A percentile compares a stretch with the other conserved stretches of the same genome.
Conservation (phyloP, 192 early-diverging fungal genomes). For the Backusella westeae region DNA sequence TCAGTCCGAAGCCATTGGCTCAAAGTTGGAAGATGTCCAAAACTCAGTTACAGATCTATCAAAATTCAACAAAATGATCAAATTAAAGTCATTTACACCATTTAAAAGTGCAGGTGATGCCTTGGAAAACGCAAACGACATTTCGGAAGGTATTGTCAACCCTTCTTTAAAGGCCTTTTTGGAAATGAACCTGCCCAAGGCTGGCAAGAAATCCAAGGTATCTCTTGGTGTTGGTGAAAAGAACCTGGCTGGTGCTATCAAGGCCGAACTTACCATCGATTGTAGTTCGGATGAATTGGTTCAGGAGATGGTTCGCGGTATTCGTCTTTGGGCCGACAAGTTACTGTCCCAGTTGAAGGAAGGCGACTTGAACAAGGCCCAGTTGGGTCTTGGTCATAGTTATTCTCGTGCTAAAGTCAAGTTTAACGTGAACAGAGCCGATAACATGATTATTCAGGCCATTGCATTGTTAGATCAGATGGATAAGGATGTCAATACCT, state of each 20-base stretch:
- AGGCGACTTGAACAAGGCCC: conserved; percentile 89
- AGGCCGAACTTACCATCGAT: conserved; percentile 70
- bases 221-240: conserved; percentile 87
- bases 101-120: conserved; percentile 97
- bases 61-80: conserved; percentile 88
- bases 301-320: conserved; percentile 89
- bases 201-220: conserved; percentile 70
- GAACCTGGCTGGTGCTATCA: conserved; percentile 78
- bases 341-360: conserved; percentile 87
- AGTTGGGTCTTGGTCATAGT: conserved; percentile 96
- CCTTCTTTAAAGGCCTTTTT: conserved; percentile 88
- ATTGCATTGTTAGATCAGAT: conserved; percentile 95
- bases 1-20: conserved; percentile 91
- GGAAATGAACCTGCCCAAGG: conserved; percentile 88
- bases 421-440: conserved; percentile 98
- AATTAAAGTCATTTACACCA: conserved; percentile 87
- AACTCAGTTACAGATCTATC: conserved; percentile 57
- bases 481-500: conserved; percentile 99
- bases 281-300: conserved; percentile 81
- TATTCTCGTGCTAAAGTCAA: conserved; percentile 99
- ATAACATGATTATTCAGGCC: conserved; percentile 96
- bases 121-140: conserved; percentile 95
- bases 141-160: conserved; percentile 95
- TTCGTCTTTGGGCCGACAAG: conserved; percentile 88
- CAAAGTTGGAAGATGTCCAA: conserved; percentile 88